Base-by-base conservation (phyloP, 352 stramenopile species). In the Pythium rishiriense region DNA sequence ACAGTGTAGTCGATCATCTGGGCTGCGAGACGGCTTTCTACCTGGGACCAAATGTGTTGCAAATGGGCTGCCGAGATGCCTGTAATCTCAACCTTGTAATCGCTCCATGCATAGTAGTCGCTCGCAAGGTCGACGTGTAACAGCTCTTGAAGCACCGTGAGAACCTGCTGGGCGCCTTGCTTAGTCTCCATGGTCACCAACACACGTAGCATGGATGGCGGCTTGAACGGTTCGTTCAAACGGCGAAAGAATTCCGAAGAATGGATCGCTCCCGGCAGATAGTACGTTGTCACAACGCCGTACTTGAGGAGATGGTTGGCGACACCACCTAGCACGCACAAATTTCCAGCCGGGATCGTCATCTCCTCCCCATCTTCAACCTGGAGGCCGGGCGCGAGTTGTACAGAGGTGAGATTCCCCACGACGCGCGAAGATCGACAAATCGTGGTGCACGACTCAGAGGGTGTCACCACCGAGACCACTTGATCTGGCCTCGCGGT, bases 291-390 rank as follows among this genome's bases (percentile, higher is more conserved):
- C 24, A 60, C 24, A 31, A 62, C 21, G 5, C 29, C 54, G 0
- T 26, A 43, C 17, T 52, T 41, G 28, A 45, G n/a, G 2, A 62
- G 28, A 1, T 21, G 22, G 10, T 28, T 25, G 14, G 47, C 56
- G 5, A 63, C 43, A 14, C 43, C 56, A 15, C n/a, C 2, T 11
- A 63, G 31, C 19, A 24, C 56, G 37, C 56, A 63, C 21, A 63
- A 1, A 17, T 55, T 55, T 17, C 56, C 56, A 22, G 56, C 56
- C 10, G 43, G 31, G 39, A 55, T 26, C n/a, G n/a, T n/a, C n/a
- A n/a, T n/a, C n/a, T n/a, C n/a, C n/a, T n/a, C n/a, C n/a, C n/a
- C n/a, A n/a, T n/a, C n/a, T n/a, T 63, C 26, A 12, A n/a, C 12
- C 11, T 57, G 28, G 50, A 26, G 21, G 25, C 45, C 19, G 8